A percentile compares a stretch with the other conserved stretches of the same genome.
Conservation (phyloP, 192 early-diverging fungal species). For the Funneliformis mosseae region DNA sequence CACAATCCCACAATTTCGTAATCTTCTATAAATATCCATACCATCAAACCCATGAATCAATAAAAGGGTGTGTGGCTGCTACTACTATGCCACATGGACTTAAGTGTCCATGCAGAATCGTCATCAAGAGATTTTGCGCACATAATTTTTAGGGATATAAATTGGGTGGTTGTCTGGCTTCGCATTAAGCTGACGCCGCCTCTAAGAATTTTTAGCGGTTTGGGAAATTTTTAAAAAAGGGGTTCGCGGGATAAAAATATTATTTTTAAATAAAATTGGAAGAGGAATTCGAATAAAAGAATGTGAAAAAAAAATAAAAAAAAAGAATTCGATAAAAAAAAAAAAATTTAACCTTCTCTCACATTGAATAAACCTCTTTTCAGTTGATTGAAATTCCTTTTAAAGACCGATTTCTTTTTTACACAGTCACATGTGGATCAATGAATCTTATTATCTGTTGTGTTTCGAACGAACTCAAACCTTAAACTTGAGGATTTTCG, state of each 20-base stretch:
- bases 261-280: too few species aligned
- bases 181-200: constrained; percentile 30
- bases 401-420: background rate
- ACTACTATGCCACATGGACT: constrained; percentile 9
- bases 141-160: constrained; percentile 27
- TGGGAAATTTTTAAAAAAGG: background rate
- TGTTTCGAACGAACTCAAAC: background rate
- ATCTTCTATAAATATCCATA: background rate
- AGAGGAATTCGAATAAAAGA: too few species aligned
- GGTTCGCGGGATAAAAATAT: too few species aligned
- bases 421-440: background rate
- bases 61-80: constrained; percentile 28
- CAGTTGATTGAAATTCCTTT: background rate
- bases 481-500: background rate
- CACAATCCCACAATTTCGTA: background rate
- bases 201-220: background rate
- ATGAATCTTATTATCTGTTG: background rate
- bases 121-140: constrained; percentile 35
- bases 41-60: background rate
- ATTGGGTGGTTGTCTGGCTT: constrained; percentile 21
- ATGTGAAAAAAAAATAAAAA: too few species aligned
- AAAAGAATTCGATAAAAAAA: too few species aligned
- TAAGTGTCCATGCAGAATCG: constrained; percentile 25
- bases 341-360: too few species aligned
- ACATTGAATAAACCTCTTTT: background rate